Percentiles rank a stretch among this genome's conserved stretches.
phyloP scores from a whole-genome alignment of 768 basidiomycete species.

The Tulasnella calospora region DNA sequence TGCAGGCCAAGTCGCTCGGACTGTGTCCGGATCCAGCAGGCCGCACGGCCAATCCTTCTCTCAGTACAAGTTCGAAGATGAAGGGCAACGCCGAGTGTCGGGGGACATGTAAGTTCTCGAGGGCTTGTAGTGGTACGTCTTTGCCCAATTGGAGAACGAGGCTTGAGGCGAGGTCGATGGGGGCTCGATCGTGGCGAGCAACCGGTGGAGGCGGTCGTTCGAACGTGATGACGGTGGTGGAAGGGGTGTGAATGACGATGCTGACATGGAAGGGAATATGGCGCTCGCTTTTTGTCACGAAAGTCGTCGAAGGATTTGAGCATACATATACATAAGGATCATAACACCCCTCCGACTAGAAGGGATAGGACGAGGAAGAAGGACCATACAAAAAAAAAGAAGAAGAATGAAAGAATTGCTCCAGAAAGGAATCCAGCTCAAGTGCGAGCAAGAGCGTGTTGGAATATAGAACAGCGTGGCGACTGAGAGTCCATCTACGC shows the following conservation, averaged over 20 bases:
- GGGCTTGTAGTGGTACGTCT: conserved; percentile 67
- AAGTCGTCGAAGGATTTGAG: too few species aligned
- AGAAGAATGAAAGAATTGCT: too few species aligned
- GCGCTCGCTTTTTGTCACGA: too few species aligned
- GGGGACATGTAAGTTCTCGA: conserved; percentile 70
- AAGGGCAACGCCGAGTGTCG: conserved; percentile 56
- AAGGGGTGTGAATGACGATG: background rate
- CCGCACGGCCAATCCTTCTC: conserved; percentile 65
- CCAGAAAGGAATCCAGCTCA: too few species aligned
- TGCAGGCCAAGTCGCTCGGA: conserved; percentile 91
- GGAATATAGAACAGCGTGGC: too few species aligned
- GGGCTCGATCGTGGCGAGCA: conserved; percentile 54
- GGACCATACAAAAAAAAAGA: too few species aligned
- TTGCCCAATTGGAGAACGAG: conserved; percentile 81
- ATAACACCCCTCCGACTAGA: too few species aligned
- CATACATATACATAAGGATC: too few species aligned
- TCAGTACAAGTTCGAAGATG: conserved; percentile 73
- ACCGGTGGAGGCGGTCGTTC: conserved; percentile 45
- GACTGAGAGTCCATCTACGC: background rate
- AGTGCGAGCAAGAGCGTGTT: too few species aligned
- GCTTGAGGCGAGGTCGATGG: conserved; percentile 41
- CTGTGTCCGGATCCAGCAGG: conserved; percentile 89
- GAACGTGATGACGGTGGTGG: background rate
- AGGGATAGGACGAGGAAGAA: too few species aligned
- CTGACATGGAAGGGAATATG: background rate